Evolutionary conservation across 768 basidiomycete species (phyloP), one percentile per base, ranked within the genome.

Genomic region (Russula ochroleuca): DNA sequence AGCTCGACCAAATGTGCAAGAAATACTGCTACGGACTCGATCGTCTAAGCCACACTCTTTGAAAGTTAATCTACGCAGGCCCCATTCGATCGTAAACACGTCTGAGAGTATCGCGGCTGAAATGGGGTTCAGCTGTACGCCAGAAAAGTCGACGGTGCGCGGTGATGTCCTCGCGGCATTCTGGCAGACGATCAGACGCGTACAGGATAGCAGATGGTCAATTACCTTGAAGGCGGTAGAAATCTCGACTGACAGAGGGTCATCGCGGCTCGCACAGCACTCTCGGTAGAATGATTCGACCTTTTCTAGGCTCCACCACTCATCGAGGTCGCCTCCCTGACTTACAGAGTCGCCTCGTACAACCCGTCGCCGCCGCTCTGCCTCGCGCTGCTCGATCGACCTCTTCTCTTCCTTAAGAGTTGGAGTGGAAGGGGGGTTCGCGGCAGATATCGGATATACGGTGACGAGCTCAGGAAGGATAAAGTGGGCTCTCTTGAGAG

Each of bases 71-170:
- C 93, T 95, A 31, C 88, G 80, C 21, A 97, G 77, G 0, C 94
- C 95, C 90, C 94, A 98, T 74, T 98, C 93, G 62, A 97, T 87
- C 9, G 85, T 84, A 67, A 98, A 85, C 15, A 97, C 85, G 74
- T 98, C 96, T 0, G 96, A 88, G 19, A 99, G 80, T 19, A 94
- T 86, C 14, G 87, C 85, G 0, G 92, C 88, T 0, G 84, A 79
- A 2, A 85, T 80, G 1, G 80, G 73, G 0, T 84, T 88, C 21
- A 98, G 79, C 69, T 87, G 87, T 23, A 88, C 84, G 11, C 89
- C 84, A 2, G 92, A 87, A n/a, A 93, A 78, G 72, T 94, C 89
- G 19, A 94, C 81, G 0, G 85, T 79, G 19, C 92, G 82, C 0
- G 92, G 91, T 47, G 75, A 79, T 11, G 78, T 79, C 11, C 76